phyloP scores from a whole-genome alignment of 202 grass and related monocot genomes.

The Dendrocalamus latiflorus region DNA sequence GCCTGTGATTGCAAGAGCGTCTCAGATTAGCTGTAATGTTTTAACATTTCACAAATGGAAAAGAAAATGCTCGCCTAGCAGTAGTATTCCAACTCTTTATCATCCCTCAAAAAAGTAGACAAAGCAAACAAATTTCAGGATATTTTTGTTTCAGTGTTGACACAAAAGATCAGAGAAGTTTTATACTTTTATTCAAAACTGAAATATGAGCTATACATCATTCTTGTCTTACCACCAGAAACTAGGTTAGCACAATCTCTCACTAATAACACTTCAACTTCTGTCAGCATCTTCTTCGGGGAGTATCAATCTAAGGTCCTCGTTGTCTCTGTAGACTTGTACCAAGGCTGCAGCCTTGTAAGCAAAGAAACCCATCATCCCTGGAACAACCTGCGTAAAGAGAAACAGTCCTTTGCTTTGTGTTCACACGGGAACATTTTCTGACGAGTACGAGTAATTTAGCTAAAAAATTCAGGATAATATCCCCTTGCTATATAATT shows the following conservation, averaged over 20 bases:
- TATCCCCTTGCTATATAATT: background rate
- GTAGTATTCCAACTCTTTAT: background rate
- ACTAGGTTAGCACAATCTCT: constrained; percentile 9
- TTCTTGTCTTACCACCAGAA: background rate
- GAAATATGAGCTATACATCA: constrained; percentile 15
- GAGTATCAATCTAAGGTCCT: constrained; percentile 71
- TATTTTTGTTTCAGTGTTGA: background rate
- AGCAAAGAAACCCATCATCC: constrained; percentile 88
- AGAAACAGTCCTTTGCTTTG: constrained; percentile 4
- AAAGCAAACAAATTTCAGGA: background rate
- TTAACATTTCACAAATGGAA: background rate
- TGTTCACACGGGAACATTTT: background rate
- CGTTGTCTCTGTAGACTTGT: too few relatives aligned
- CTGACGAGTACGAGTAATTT: background rate
- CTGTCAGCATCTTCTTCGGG: constrained; percentile 56
- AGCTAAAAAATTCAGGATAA: background rate
- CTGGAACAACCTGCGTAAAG: constrained; percentile 71
- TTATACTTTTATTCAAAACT: constrained; percentile 20
- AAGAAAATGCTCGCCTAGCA: background rate
- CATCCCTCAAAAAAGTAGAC: background rate
- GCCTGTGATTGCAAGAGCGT: constrained; percentile 16
- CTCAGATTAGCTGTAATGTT: constrained; percentile 1
- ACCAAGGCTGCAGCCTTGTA: constrained; percentile 12
- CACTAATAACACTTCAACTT: constrained; percentile 29
- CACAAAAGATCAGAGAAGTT: background rate